Evolutionary conservation across 2,329 filamentous ascomycete genomes (phyloP), one percentile per base, ranked within the genome.

Genomic region (Hymenoscyphus albidus): DNA sequence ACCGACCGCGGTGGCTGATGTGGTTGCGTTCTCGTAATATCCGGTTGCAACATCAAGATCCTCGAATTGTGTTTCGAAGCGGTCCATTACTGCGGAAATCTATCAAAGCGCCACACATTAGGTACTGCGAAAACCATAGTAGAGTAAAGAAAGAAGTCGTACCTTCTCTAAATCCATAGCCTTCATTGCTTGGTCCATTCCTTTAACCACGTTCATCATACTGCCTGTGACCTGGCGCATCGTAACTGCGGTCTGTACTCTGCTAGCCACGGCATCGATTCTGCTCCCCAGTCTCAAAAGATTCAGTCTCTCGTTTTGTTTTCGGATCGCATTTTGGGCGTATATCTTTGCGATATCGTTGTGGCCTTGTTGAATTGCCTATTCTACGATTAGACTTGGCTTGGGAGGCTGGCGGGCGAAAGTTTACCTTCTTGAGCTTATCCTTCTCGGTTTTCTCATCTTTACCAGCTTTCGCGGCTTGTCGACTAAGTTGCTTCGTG

Each of bases 21-120:
- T 87, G 67, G 93, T 94, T 65, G 92, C 91, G 74, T 93, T 92
- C 77, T 94, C 91, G 78, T 95, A 95, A 80, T 75, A 74, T 9
- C 73, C 73, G 2, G 77, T 79, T 57, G 80, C 79, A 55, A 82
- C 80, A 70, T 82, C 80, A 0, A 82, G 73, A 67, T 82, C 80
- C 68, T 82, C 80, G 69, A 81, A 82, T 67, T 81, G 79, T 14
- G 82, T 82, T 74, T 88, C 85, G 72, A 88, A 88, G 62, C 83
- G 83, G 71, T 88, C 86, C 86, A 88, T 88, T 56, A 88, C 84
- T 57, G 83, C 81, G 13, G 85, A 86, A 63, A 88, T 88, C 84
- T 85, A 68, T 42, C 22, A 35, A 32, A 12, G 16, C 16, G 5
- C 32, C 58, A 55, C 7, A 16, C 48, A 62, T 65, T 31, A 65